phyloP scores from a whole-genome alignment of 164 flowering plant genomes.

The Cinnamomum micranthum region DNA sequence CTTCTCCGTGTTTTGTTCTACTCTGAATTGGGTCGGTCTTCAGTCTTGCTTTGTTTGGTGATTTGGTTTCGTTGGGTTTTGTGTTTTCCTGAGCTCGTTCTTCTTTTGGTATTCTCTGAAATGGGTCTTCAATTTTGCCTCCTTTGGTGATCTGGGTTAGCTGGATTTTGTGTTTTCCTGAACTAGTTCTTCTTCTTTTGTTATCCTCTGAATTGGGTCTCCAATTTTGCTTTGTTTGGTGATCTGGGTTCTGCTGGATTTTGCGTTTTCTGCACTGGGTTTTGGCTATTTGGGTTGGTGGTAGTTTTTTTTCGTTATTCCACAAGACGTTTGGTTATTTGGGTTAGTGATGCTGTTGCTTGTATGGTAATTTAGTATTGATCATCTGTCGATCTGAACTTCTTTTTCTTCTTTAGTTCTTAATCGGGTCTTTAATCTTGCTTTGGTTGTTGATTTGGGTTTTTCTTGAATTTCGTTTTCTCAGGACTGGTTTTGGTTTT shows the following conservation, averaged over 20 bases:
- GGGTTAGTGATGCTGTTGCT: no score
- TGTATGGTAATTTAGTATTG: no score
- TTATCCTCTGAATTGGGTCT: neutral
- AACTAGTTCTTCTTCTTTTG: neutral
- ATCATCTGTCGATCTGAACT: no score
- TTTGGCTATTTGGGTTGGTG: neutral
- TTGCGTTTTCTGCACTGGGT: no score
- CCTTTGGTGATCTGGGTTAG: neutral
- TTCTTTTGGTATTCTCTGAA: neutral
- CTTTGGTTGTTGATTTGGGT: neutral
- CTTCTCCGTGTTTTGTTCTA: neutral
- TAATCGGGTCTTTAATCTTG: no score
- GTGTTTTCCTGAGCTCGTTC: neutral
- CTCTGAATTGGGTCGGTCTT: neutral
- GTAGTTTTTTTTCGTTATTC: neutral
- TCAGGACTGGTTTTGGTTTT: neutral
- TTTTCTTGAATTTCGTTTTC: neutral
- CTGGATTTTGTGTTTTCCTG: neutral
- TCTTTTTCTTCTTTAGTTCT: no score
- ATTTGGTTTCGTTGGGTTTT: neutral
- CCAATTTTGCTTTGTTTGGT: neutral
- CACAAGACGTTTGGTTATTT: no score
- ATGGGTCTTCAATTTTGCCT: neutral
- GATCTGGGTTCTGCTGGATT: neutral
- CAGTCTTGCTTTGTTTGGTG: neutral